Base-by-base conservation (phyloP, 2,329 filamentous ascomycete genomes). In the Paramyrothecium sp. region DNA sequence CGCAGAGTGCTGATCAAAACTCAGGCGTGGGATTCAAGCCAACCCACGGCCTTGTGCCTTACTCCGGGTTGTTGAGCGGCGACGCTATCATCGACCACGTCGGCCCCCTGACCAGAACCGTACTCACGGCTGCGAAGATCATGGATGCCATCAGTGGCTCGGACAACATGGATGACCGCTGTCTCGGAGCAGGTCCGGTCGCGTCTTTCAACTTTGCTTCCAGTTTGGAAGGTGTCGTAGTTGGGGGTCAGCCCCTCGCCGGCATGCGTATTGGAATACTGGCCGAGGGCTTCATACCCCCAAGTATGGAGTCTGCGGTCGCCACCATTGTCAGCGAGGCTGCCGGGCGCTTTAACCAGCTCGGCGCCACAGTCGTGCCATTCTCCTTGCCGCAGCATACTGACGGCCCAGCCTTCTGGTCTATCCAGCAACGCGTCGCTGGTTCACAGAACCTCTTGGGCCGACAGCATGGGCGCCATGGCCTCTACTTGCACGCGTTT, bases 1-100 rank as follows among this genome's bases (percentile, higher is more conserved):
- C n/a, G n/a, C n/a, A n/a, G n/a, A n/a, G n/a, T n/a, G n/a, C n/a
- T n/a, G n/a, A n/a, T n/a, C n/a, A n/a, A n/a, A n/a, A n/a, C n/a
- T n/a, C n/a, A n/a, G n/a, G n/a, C n/a, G 74, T 77, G 3, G 79
- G 79, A 0, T 67, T 83, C 22, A 84, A 84, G 60, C 80, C 82
- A 0, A 84, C 80, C 0, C 75, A 79, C 55, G 77, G 78, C 0
- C 68, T 83, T 0, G 73, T 85, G 0, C 81, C 82, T 0, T 84
- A 76, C 54, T 83, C 78, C 0, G 81, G 79, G 0, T 73, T 80
- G 50, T 72, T 73, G 2, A 78, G 74, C 44, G 77, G 79, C 0
- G 78, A 83, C 57, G 73, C 80, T 0, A 73, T 80, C 2, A 77
- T 82, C 47, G 82, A 85, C 58, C 80, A 84, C 60, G 71, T 70